Base-by-base conservation (phyloP, 73 alveolate species). In the Paramecium pentaurelia region DNA sequence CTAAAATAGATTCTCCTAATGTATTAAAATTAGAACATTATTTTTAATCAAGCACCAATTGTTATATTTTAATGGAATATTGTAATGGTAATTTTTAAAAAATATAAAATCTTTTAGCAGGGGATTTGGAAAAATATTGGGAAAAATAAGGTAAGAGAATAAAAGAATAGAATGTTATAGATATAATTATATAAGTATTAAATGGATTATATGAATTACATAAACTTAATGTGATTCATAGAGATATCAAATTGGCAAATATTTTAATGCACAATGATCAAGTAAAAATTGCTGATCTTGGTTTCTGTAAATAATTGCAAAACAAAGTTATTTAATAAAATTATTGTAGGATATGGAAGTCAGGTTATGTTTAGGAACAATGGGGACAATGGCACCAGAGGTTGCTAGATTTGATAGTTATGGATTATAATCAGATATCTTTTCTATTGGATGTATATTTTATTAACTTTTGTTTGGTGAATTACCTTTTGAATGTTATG, bases 191-290 rank as follows among this genome's bases (percentile, higher is more conserved):
- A 2, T 73, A 73, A 40, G 6, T 73, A 4, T 5, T 73, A 16
- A 80, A 44, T 80, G 91, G 91, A 45, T 27, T 80, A 18, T 45
- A 77, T 16, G 91, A 34, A 45, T 45, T 80, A 16, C 91, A 80
- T 80, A 32, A 80, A 49, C 6, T 4, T 9, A 25, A 32, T 42
- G 30, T 80, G 7, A 42, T 80, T 8, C 91, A 80, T 27, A 80
- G 91, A 80, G 91, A 80, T 80, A 22, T 80, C 7, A 80, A 80
- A 49, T 80, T 80, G 58, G 77, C 91, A 34, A 80, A 80, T 80
- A 80, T 80, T 3, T 47, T 80, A 9, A 47, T 80, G 44, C 71
- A 80, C 18, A 27, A 45, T 12, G 91, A 47, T 45, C 2, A 6
- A 3, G 34, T 80, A 3, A 80, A 80, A 49, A 44, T 80, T 2